Evolutionary conservation across 1,284 basidiomycete species (phyloP), one percentile per base, ranked within the genome.

Genomic region (Inonotus obliquus): DNA sequence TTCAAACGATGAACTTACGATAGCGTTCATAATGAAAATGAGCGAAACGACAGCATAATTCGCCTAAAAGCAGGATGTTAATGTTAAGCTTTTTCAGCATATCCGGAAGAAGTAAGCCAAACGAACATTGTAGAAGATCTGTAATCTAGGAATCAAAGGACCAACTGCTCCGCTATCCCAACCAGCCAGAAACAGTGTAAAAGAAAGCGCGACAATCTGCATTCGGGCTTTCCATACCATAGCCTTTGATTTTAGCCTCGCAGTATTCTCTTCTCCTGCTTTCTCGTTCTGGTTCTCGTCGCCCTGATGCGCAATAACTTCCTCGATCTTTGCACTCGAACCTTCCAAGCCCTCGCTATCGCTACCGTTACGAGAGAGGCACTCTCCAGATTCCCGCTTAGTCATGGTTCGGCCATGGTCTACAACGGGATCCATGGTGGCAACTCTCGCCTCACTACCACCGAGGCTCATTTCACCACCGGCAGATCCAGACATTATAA

Each of bases 141-240:
- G 63, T 23, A 64, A 53, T 21, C 63, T 52, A 1, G 60, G 59
- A 29, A 64, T 53, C 4, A 64, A 44, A 23, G 63, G 60, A 17
- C 63, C 63, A 4, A 52, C 21, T 2, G 60, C 57, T n/a, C 59
- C 63, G 23, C 60, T 59, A 53, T 61, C 63, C 63, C 63, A 64
- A 17, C 63, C 63, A 39, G 63, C 63, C 29, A 64, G 48, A 37
- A 64, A 64, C 25, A 64, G 41, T 11, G 48, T 32, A 35, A 61
- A 64, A 27, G 55, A 64, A n/a, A 64, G 51, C 2, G 59, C 21
- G 19, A 49, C 45, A n/a, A 64, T 21, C 32, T 64, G 60, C 13
- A 52, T 37, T 23, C 59, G 57, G 7, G 53, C 63, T 41, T 47
- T 63, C 54, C 59, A 13, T 38, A 41, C 53, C 61, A 59, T 55